Evolutionary conservation across 2,329 filamentous ascomycete species (phyloP).

Genomic region (Sporothrix variecibatus): DNA sequence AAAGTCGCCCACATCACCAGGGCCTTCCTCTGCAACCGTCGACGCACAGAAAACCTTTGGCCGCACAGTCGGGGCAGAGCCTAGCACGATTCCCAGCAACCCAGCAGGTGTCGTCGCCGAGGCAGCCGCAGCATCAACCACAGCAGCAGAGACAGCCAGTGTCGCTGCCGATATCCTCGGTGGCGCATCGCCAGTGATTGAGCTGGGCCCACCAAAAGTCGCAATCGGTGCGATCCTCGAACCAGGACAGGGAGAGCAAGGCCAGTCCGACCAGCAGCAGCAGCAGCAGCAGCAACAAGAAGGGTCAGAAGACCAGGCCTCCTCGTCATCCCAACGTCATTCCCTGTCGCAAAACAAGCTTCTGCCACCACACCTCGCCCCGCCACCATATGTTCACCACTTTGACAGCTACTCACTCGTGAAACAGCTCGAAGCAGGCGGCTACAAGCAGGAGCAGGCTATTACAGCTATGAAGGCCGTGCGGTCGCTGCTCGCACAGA

Average conservation of each 20-base stretch:
- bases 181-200: constrained; percentile 27
- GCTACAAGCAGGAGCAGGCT: constrained; percentile 73
- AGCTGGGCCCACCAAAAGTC: constrained; percentile 31
- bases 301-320: background rate
- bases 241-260: background rate
- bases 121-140: constrained; percentile 2
- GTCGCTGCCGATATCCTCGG: background rate
- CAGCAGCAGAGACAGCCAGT: constrained; percentile 15
- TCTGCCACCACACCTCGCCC: constrained; percentile 66
- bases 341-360: constrained; percentile 36
- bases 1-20: background rate
- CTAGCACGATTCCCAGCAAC: background rate
- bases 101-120: constrained; percentile 8
- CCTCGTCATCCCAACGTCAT: background rate
- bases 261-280: background rate
- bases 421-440: constrained; percentile 69
- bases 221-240: constrained; percentile 21
- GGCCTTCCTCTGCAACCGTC: background rate
- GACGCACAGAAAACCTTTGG: constrained; percentile 9
- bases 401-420: constrained; percentile 95
- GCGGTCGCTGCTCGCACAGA: constrained; percentile 71
- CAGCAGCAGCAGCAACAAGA: background rate
- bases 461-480: constrained; percentile 92
- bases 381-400: constrained; percentile 86
- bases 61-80: background rate